Evolutionary conservation across 2,329 filamentous ascomycete species (phyloP).

Genomic region (Aspergillus sp.): DNA sequence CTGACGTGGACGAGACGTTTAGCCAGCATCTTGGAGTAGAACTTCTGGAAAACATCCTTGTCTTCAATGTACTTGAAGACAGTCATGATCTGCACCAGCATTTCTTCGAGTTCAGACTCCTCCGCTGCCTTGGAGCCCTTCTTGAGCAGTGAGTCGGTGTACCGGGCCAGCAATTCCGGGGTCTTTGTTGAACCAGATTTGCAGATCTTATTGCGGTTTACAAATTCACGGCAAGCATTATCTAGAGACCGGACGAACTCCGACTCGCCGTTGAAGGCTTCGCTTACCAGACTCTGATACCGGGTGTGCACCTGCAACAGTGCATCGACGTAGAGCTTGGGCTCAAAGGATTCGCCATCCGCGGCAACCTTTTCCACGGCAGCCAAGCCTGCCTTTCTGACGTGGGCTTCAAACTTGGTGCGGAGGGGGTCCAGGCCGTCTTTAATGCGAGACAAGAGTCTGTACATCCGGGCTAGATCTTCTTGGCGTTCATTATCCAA

Average conservation of each 20-base stretch:
- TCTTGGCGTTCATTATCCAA: constrained; percentile 93
- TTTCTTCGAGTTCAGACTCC: constrained; percentile 88
- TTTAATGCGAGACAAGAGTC: constrained; percentile 81
- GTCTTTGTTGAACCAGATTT: constrained; percentile 91
- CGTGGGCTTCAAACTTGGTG: constrained; percentile 85
- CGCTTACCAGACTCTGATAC: constrained; percentile 87
- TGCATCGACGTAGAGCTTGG: constrained; percentile 94
- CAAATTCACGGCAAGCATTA: constrained; percentile 96
- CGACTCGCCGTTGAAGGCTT: constrained; percentile 90
- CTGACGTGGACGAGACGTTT: constrained; percentile 92
- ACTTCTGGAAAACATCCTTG: constrained; percentile 99
- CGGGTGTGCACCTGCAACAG: constrained; percentile 91
- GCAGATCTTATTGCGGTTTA: constrained; percentile 96
- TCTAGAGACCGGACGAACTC: constrained; percentile 96
- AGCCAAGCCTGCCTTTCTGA: constrained; percentile 81
- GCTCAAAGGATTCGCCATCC: constrained; percentile 86
- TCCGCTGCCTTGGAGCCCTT: constrained; percentile 89
- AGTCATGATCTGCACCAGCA: constrained; percentile 92
- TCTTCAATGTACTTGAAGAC: constrained; percentile 99
- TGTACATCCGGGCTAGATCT: constrained; percentile 96
- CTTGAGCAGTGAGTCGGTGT: constrained; percentile 87
- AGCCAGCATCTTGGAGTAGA: constrained; percentile 95
- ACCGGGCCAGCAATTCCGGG: constrained; percentile 91
- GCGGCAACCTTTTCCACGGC: constrained; percentile 89
- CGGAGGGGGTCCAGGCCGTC: constrained; percentile 89